Conservation (phyloP, 805 yeast genomes). For the Nakazawaea siamensis region DNA sequence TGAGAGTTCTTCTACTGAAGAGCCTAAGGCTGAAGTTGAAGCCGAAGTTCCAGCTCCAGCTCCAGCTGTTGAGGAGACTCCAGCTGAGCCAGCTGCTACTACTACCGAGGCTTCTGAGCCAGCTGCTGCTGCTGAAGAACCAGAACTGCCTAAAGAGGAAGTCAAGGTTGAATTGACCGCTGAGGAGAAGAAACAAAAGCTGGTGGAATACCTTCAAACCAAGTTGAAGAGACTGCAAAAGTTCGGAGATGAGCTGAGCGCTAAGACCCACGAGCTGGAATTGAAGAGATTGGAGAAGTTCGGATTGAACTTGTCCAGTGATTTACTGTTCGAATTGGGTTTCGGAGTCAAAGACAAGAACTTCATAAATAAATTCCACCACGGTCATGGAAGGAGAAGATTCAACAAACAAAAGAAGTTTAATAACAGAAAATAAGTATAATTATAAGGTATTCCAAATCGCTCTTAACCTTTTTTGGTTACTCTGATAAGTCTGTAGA, state of each 20-base stretch:
- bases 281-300: conserved; percentile 73
- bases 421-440: not conserved
- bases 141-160: conserved; percentile 15
- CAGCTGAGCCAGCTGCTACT: conserved; percentile 9
- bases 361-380: not conserved
- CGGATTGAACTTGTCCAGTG: conserved; percentile 65
- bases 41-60: conserved; percentile 12
- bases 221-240: conserved; percentile 68
- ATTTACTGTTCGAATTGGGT: conserved; percentile 63
- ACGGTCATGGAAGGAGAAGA: not conserved
- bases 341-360: conserved; percentile 20
- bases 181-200: conserved; percentile 64
- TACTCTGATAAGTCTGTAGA: conserved; percentile 1
- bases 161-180: conserved; percentile 38
- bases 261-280: conserved; percentile 48
- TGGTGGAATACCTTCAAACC: conserved; percentile 57
- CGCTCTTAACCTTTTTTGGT: not conserved
- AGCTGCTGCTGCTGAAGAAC: not conserved
- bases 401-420: not conserved
- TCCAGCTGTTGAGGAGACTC: conserved; percentile 3
- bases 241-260: conserved; percentile 55
- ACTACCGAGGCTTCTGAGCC: conserved; percentile 8
- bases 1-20: conserved; percentile 11
- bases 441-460: not conserved
- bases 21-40: conserved; percentile 16